These are phyloP conservation scores for Royoungia palumana DNA, from an alignment of 768 basidiomycete genomes.

Conservation along the genomic window DNA sequence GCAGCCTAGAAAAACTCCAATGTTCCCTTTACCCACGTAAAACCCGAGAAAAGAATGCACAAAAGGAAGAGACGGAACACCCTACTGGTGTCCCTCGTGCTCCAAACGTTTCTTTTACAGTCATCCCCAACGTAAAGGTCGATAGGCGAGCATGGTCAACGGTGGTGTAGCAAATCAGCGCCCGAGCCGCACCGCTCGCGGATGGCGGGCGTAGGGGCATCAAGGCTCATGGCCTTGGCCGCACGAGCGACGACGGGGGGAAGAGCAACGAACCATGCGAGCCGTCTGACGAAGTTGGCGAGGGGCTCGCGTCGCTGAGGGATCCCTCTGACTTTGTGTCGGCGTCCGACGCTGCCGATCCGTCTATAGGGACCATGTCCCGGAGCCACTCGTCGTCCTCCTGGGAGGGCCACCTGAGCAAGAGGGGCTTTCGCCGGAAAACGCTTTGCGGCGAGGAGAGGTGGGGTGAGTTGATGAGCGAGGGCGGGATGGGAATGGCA, in stretches of 20 bases:
- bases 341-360: conserved; percentile 5
- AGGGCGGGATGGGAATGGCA: conserved; percentile 54
- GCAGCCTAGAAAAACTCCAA: conserved; percentile 2
- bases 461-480: conserved; percentile 52
- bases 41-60: conserved; percentile 16
- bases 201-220: conserved; percentile 11
- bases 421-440: conserved; percentile 38
- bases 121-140: conserved; percentile 22
- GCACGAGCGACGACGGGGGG: conserved; percentile 22
- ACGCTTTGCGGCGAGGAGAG: conserved; percentile 49
- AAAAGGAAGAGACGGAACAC: conserved; percentile 2
- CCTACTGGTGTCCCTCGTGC: conserved; percentile 18
- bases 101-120: conserved; percentile 20
- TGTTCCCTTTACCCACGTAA: conserved; percentile 12
- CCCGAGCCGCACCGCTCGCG: conserved; percentile 9
- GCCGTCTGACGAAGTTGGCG: conserved; percentile 23
- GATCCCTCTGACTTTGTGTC: conserved; percentile 19
- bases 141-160: conserved; percentile 10
- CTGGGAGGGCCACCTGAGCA: conserved; percentile 41
- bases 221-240: conserved; percentile 22
- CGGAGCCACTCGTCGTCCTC: conserved; percentile 60
- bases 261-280: conserved; percentile 6
- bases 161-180: conserved; percentile 15
- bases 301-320: conserved; percentile 9
- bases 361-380: conserved; percentile 51